Conservation (phyloP, 441 rosid species). For the Populus hybrid region DNA sequence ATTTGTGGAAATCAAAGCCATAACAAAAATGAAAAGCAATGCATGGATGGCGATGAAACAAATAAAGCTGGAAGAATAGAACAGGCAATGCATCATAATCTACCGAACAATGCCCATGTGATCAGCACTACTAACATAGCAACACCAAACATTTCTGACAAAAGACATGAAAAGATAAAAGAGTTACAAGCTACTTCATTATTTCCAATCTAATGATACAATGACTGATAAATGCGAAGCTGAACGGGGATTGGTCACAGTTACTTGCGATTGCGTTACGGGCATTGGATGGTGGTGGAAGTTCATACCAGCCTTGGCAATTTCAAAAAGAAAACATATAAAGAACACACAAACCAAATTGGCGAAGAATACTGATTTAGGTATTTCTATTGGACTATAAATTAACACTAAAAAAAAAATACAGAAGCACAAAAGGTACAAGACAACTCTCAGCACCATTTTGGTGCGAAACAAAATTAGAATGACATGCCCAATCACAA, state of each 20-base stretch:
- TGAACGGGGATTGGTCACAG: neutral
- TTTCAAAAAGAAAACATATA: neutral
- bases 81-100: neutral
- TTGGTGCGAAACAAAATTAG: neutral
- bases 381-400: neutral
- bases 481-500: neutral
- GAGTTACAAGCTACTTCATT: neutral
- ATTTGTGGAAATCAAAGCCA: neutral
- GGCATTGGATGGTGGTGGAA: neutral
- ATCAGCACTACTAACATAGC: neutral
- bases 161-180: too few species aligned
- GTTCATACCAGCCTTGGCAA: neutral
- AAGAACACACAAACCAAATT: neutral
- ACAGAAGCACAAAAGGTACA: neutral
- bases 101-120: neutral
- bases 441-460: neutral
- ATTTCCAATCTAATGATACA: too few species aligned
- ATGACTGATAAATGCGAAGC: neutral
- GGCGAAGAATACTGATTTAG: neutral
- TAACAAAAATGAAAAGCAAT: neutral
- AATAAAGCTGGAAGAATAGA: neutral
- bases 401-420: too few species aligned
- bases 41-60: neutral
- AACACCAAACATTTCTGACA: neutral
- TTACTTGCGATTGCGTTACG: neutral